Conservation (phyloP, 1,284 basidiomycete species). For the Ganoderma leucocontextum region DNA sequence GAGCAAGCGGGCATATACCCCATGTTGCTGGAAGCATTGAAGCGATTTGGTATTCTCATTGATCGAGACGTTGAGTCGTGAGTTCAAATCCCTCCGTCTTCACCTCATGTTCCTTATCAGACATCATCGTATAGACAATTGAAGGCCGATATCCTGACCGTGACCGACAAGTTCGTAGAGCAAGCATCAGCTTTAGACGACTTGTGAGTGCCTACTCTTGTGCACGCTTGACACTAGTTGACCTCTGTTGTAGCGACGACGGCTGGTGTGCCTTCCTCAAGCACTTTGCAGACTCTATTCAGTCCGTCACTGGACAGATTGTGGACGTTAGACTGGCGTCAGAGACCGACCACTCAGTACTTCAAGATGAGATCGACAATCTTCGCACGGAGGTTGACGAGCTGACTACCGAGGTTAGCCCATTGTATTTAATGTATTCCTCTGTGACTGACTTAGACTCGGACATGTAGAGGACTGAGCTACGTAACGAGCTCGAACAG, state of each 20-base stretch:
- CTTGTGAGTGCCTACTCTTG: constrained; percentile 54
- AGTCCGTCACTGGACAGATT: constrained; percentile 73
- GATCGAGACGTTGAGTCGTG: constrained; percentile 70
- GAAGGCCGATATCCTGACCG: constrained; percentile 66
- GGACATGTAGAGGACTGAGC: constrained; percentile 53
- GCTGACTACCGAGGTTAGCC: constrained; percentile 69
- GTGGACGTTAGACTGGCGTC: constrained; percentile 59
- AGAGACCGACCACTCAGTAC: constrained; percentile 51
- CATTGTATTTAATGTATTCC: background rate
- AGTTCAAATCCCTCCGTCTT: constrained; percentile 39
- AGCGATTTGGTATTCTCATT: constrained; percentile 62
- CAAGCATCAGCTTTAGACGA: constrained; percentile 65
- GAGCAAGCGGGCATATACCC: constrained; percentile 66
- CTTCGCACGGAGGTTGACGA: constrained; percentile 67
- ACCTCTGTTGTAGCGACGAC: constrained; percentile 55
- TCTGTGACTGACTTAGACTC: background rate
- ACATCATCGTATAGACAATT: constrained; percentile 55
- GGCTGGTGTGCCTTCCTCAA: constrained; percentile 72
- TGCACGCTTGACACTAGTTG: constrained; percentile 12
- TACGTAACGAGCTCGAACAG: constrained; percentile 63
- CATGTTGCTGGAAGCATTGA: constrained; percentile 61
- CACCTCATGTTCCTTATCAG: background rate
- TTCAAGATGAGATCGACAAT: constrained; percentile 69
- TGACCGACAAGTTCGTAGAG: constrained; percentile 77
- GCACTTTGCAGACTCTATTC: constrained; percentile 67